Conservation (phyloP, 257 asterid genomes). For the Misopates orontium region DNA sequence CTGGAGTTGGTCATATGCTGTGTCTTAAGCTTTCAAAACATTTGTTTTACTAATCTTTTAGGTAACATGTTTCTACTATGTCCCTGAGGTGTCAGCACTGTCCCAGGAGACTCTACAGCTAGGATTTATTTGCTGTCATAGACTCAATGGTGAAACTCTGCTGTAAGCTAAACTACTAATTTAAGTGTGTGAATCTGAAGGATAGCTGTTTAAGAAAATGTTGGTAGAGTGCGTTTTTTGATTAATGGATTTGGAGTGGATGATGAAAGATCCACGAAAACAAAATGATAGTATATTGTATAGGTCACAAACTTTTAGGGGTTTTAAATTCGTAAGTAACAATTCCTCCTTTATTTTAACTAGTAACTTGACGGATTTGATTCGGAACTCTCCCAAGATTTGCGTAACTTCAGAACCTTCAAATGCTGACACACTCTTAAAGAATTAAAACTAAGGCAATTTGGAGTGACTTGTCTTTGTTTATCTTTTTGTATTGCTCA, state of each 20-base stretch:
- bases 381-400: not conserved
- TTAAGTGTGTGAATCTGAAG: not conserved
- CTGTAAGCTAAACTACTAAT: constrained; percentile 6
- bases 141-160: not conserved
- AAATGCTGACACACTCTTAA: too few species aligned
- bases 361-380: not conserved
- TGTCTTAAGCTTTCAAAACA: not conserved
- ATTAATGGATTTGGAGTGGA: not conserved
- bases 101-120: not conserved
- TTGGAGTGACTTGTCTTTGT: not conserved
- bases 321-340: not conserved
- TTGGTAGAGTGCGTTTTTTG: constrained; percentile 1
- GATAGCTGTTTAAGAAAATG: not conserved
- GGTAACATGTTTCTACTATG: not conserved
- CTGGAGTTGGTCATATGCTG: not conserved
- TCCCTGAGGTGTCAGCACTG: not conserved
- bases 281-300: not conserved
- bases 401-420: too few species aligned
- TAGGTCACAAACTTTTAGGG: not conserved
- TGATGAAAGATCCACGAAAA: not conserved
- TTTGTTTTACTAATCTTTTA: constrained; percentile 1
- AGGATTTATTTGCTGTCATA: not conserved
- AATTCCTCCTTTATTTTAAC: not conserved
- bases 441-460: not conserved
- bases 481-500: not conserved